phyloP scores from a whole-genome alignment of 371 early-diverging fungal genomes.

The Rhizopus sp. region DNA sequence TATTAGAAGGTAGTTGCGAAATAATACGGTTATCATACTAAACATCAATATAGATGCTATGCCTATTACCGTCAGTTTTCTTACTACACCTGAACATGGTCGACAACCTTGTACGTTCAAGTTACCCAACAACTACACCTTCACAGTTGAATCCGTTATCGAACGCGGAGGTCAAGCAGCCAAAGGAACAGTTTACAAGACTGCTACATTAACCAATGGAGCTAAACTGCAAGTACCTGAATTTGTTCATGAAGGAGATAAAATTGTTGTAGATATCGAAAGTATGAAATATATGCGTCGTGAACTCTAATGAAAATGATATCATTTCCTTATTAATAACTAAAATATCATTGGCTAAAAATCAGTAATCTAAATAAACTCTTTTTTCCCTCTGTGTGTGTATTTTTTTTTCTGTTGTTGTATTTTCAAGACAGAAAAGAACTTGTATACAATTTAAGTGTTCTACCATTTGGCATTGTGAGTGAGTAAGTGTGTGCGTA shows the following conservation, averaged over 20 bases:
- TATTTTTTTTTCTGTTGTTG: neutral
- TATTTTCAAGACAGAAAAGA: too few relatives aligned
- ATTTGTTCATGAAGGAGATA: constrained; percentile 79
- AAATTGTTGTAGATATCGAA: constrained; percentile 72
- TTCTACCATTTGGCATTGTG: too few relatives aligned
- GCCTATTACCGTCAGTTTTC: constrained; percentile 44
- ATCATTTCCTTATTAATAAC: neutral
- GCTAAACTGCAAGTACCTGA: constrained; percentile 77
- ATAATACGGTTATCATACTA: neutral
- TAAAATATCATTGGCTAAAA: neutral
- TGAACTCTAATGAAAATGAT: constrained; percentile 20
- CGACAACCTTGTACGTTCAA: constrained; percentile 43
- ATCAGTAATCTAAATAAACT: neutral
- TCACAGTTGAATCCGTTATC: constrained; percentile 39
- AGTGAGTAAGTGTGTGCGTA: too few relatives aligned
- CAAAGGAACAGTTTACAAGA: constrained; percentile 72
- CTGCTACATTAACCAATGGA: constrained; percentile 74
- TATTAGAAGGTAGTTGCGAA: constrained; percentile 44
- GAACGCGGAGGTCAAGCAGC: constrained; percentile 65
- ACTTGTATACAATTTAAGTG: too few relatives aligned
- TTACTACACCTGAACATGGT: constrained; percentile 51
- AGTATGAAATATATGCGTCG: constrained; percentile 67
- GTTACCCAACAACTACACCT: constrained; percentile 43
- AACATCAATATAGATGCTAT: constrained; percentile 38
- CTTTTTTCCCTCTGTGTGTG: neutral